These are phyloP conservation scores for Lepraria neglecta DNA, from an alignment of 495 filamentous ascomycete species.

Conservation along the genomic window DNA sequence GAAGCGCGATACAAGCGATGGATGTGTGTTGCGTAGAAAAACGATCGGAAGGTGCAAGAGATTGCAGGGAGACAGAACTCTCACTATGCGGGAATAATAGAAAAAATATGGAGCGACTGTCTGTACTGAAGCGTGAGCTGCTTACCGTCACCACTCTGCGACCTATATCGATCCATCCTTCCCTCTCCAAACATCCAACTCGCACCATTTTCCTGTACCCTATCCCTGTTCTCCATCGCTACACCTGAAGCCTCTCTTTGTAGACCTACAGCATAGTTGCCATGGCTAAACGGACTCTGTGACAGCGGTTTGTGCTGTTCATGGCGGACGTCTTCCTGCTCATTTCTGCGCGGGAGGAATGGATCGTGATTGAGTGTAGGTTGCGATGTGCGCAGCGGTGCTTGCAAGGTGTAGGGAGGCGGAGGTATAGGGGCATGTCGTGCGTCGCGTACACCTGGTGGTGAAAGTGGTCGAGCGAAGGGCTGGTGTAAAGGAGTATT, in stretches of 20 bases:
- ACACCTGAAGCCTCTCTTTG: neutral
- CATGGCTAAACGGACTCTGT: neutral
- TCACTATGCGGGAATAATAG: neutral
- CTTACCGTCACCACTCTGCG: slow-evolving; percentile 12
- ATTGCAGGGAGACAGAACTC: neutral
- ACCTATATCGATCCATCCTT: slow-evolving; percentile 16
- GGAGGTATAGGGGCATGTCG: slow-evolving; percentile 25
- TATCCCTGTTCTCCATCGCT: slow-evolving; percentile 11
- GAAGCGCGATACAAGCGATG: neutral
- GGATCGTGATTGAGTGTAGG: slow-evolving; percentile 14
- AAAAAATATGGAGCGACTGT: neutral
- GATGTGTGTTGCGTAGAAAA: neutral
- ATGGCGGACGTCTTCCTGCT: slow-evolving; percentile 11
- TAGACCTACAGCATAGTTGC: neutral
- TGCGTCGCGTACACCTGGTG: slow-evolving; percentile 16
- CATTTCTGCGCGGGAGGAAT: slow-evolving; percentile 19
- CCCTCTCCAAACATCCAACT: slow-evolving; percentile 11
- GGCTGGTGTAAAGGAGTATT: slow-evolving; percentile 13
- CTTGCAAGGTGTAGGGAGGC: slow-evolving; percentile 21
- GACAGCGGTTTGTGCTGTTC: slow-evolving; percentile 3
- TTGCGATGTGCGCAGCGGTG: slow-evolving; percentile 7
- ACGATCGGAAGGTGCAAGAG: too few relatives aligned
- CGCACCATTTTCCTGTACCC: slow-evolving; percentile 4
- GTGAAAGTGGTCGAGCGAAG: slow-evolving; percentile 21
- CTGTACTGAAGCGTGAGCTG: neutral